phyloP scores from a whole-genome alignment of 2,329 filamentous ascomycete species.

The Cladosporium sp. region DNA sequence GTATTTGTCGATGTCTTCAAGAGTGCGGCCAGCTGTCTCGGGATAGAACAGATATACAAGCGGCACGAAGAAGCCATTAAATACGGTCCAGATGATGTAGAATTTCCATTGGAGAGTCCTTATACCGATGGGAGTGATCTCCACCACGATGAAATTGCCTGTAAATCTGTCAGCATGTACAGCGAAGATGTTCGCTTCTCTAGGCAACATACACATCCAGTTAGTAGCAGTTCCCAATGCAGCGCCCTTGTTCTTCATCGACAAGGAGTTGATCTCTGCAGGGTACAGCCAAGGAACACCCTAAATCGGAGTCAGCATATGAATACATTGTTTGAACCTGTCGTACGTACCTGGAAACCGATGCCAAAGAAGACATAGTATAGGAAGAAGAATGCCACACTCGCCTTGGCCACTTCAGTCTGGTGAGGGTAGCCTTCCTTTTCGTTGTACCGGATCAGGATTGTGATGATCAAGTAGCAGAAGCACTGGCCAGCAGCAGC shows the following conservation, averaged over 20 bases:
- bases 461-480: slow-evolving; percentile 50
- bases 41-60: slow-evolving; percentile 39
- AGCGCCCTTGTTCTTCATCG: slow-evolving; percentile 46
- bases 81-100: slow-evolving; percentile 47
- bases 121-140: slow-evolving; percentile 30
- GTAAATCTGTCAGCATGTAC: background rate
- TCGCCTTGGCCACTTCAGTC: slow-evolving; percentile 34
- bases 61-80: slow-evolving; percentile 48
- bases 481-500: slow-evolving; percentile 50
- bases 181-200: background rate
- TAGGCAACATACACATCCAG: slow-evolving; percentile 32
- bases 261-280: slow-evolving; percentile 45
- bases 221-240: slow-evolving; percentile 49
- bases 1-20: slow-evolving; percentile 28
- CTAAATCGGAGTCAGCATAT: slow-evolving; percentile 21
- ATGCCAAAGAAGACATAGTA: slow-evolving; percentile 52
- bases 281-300: slow-evolving; percentile 41
- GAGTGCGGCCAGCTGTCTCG: slow-evolving; percentile 30
- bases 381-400: slow-evolving; percentile 50
- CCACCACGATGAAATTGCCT: slow-evolving; percentile 43
- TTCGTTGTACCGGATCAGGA: slow-evolving; percentile 44
- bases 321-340: background rate
- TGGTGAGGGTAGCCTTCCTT: slow-evolving; percentile 23
- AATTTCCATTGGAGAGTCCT: slow-evolving; percentile 28
- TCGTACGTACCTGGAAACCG: slow-evolving; percentile 29